phyloP scores from a whole-genome alignment of 306 rosid species.

The Arachis stenosperma region DNA sequence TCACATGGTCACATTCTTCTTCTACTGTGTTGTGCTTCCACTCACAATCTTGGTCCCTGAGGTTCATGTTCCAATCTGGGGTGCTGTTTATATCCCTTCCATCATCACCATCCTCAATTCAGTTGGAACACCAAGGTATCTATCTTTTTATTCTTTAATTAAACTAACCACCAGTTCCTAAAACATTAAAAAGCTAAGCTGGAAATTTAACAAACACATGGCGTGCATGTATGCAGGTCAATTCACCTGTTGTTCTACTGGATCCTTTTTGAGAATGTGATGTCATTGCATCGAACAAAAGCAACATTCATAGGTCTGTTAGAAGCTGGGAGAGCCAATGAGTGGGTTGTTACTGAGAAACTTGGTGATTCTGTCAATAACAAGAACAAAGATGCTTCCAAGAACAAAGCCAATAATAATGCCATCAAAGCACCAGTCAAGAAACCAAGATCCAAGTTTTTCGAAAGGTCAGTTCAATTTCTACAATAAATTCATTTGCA shows the following conservation, averaged over 20 bases:
- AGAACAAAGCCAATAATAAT: conserved; percentile 50
- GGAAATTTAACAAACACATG: too few relatives aligned
- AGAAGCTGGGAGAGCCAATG: conserved; percentile 74
- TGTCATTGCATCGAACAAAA: conserved; percentile 87
- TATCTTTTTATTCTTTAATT: background rate
- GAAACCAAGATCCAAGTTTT: conserved; percentile 51
- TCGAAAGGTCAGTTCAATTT: conserved; percentile 54
- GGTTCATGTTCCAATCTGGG: conserved; percentile 83
- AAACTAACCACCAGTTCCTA: too few relatives aligned
- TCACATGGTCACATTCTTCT: conserved; percentile 75
- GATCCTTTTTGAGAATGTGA: conserved; percentile 87
- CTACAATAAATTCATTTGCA: background rate
- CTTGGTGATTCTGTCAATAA: conserved; percentile 69
- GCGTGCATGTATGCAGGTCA: conserved; percentile 50
- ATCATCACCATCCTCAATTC: conserved; percentile 81
- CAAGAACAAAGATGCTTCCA: conserved; percentile 69
- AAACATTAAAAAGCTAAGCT: too few relatives aligned
- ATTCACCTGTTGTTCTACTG: conserved; percentile 81
- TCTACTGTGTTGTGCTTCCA: conserved; percentile 84
- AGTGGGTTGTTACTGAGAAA: conserved; percentile 88
- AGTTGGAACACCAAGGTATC: conserved; percentile 85
- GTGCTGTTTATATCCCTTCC: conserved; percentile 85
- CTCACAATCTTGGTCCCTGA: conserved; percentile 82
- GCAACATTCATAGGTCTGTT: conserved; percentile 74
- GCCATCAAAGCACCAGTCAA: conserved; percentile 44